These are phyloP conservation scores for Mycena sp. DNA, from an alignment of 1,284 basidiomycete genomes.

Conservation along the genomic window DNA sequence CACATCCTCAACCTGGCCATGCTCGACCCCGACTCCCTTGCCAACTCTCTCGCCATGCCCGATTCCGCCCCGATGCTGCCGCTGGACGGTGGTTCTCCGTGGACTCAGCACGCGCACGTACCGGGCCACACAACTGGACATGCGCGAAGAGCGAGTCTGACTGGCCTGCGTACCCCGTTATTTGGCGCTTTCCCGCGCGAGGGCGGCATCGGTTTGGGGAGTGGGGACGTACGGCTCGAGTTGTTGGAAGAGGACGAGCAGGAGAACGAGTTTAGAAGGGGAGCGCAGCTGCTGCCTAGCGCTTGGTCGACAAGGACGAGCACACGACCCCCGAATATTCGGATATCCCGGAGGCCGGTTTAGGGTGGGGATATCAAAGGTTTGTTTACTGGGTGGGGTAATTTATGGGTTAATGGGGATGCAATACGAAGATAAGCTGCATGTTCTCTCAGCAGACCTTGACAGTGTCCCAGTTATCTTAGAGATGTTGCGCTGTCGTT, in stretches of 20 bases:
- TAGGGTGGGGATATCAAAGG: too few relatives aligned
- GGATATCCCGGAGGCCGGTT: slow-evolving; percentile 8
- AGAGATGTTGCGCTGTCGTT: too few relatives aligned
- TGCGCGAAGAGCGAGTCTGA: not conserved
- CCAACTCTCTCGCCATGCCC: too few relatives aligned
- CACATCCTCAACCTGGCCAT: slow-evolving; percentile 88
- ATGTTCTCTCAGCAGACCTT: too few relatives aligned
- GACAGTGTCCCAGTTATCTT: too few relatives aligned
- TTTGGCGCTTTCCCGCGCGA: not conserved
- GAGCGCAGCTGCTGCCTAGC: not conserved
- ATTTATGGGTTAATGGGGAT: too few relatives aligned
- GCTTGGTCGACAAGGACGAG: not conserved
- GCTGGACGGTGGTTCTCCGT: too few relatives aligned
- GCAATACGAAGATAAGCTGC: too few relatives aligned
- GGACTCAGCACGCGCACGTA: slow-evolving; percentile 67
- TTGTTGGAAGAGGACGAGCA: slow-evolving; percentile 20
- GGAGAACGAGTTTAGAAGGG: slow-evolving; percentile 4
- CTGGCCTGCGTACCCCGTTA: slow-evolving; percentile 10
- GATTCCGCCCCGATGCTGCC: slow-evolving; percentile 62
- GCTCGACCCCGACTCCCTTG: too few relatives aligned
- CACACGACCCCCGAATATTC: not conserved
- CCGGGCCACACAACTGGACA: not conserved
- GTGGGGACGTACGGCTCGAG: too few relatives aligned
- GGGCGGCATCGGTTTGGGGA: not conserved
- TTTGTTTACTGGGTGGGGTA: too few relatives aligned